phyloP scores from a whole-genome alignment of 1,284 basidiomycete genomes.

The Polyporus tsugae region DNA sequence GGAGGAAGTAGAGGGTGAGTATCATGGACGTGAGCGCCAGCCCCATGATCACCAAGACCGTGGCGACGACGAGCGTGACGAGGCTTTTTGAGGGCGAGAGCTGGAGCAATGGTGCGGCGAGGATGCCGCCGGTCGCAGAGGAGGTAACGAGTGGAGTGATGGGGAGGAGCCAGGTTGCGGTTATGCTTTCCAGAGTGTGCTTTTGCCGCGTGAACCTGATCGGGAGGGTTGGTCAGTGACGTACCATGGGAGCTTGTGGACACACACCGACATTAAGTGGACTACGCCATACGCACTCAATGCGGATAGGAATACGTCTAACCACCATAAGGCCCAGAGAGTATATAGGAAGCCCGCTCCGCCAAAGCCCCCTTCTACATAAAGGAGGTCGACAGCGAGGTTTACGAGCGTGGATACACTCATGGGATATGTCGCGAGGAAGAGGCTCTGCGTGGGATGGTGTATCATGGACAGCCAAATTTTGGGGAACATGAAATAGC shows the following conservation, averaged over 20 bases:
- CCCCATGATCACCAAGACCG: slow-evolving; percentile 60
- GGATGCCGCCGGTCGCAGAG: slow-evolving; percentile 63
- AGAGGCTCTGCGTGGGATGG: slow-evolving; percentile 67
- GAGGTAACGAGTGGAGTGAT: slow-evolving; percentile 69
- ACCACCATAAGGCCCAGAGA: slow-evolving; percentile 72
- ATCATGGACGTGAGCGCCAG: slow-evolving; percentile 58
- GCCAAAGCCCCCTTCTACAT: slow-evolving; percentile 49
- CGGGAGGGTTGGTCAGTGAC: background rate
- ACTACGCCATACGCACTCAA: slow-evolving; percentile 61
- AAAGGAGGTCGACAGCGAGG: slow-evolving; percentile 34
- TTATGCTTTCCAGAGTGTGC: slow-evolving; percentile 56
- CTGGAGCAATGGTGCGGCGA: slow-evolving; percentile 51
- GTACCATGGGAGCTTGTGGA: background rate
- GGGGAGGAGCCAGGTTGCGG: slow-evolving; percentile 67
- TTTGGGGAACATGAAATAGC: slow-evolving; percentile 60
- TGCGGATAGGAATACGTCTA: slow-evolving; percentile 56
- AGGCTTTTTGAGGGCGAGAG: slow-evolving; percentile 52
- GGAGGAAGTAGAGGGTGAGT: slow-evolving; percentile 53
- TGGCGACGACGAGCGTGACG: slow-evolving; percentile 55
- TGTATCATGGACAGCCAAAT: slow-evolving; percentile 46
- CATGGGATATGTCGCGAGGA: slow-evolving; percentile 69
- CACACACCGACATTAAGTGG: slow-evolving; percentile 56
- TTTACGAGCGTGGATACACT: slow-evolving; percentile 60
- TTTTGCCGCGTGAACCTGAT: slow-evolving; percentile 65
- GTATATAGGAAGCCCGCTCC: slow-evolving; percentile 55